Base-by-base conservation (phyloP, 225 moss, liverwort and hornwort species). In the Sphagnum contortum region DNA sequence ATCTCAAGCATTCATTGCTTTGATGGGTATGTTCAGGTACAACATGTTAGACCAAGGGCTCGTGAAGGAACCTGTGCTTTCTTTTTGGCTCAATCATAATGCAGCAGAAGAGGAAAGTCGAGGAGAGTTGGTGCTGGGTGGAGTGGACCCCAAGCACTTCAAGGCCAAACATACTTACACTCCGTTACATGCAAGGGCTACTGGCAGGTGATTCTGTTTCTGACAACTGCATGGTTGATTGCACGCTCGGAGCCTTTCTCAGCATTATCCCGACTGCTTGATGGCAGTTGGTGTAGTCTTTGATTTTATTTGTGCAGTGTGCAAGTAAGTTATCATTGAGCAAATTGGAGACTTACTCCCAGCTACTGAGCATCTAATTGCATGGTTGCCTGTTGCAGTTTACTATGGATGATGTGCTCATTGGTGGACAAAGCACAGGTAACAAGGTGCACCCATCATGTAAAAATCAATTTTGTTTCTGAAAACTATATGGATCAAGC, bases 81-180 rank as follows among this genome's bases (percentile, higher is more conserved):
- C 94, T 9, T 94, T 94, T 73, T 94, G 94, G 94, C 72, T 94
- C 68, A 94, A 94, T 59, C 79, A 91, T n/a, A 70, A 94, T 65
- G 29, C 61, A 46, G 66, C 69, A 14, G 86, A 79, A 55, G 68
- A 74, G 52, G 29, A 29, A 1, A 66, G 62, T 64, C 91, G 94
- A 72, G 94, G 94, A 73, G 94, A 94, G 70, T 70, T 94, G 64
- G 89, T 94, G 54, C 80, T 94, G 5, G 94, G 91, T 2, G 94
- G 94, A 55, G 83, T 82, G 44, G 91, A 91, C 73, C 68, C 85
- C 4, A 86, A 87, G 69, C 94, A 94, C 62, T 94, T 75, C 63
- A 86, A 80, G 80, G 94, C 91, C 53, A 87, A 91, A 70, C 94
- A 94, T 57, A 70, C 82, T 3, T 94, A 88, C 62, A 89, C 91